Evolutionary conservation across 257 asterid genomes (phyloP).

Genomic region (Verbena officinalis): DNA sequence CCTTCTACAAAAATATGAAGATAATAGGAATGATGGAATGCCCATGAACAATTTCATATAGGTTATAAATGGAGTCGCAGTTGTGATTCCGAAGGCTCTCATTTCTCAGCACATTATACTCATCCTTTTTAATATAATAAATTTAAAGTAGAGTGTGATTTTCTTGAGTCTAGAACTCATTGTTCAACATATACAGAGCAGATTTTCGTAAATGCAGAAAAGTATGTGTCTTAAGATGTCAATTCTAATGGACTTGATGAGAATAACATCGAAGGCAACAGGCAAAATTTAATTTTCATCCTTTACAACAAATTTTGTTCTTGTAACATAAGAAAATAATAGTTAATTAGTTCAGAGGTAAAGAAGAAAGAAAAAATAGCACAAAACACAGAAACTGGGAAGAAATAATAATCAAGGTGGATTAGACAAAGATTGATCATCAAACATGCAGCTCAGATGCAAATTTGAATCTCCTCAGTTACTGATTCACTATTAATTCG

Average conservation of each 20-base stretch:
- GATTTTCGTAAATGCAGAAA: too few species aligned
- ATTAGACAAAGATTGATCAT: conserved; percentile 15
- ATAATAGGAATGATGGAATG: too few species aligned
- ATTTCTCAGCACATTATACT: background rate
- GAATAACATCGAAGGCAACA: too few species aligned
- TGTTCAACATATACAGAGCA: too few species aligned
- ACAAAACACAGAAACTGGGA: background rate
- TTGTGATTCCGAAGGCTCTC: background rate
- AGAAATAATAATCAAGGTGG: background rate
- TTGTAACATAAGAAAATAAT: background rate
- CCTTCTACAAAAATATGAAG: conserved; percentile 14
- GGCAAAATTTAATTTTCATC: too few species aligned
- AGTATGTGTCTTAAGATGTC: too few species aligned
- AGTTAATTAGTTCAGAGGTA: background rate
- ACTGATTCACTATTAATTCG: conserved; percentile 11
- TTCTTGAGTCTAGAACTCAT: too few species aligned
- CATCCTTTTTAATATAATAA: background rate
- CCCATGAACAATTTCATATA: background rate
- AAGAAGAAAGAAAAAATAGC: background rate
- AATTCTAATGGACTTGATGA: too few species aligned
- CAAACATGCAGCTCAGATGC: conserved; percentile 23
- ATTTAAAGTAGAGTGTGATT: background rate
- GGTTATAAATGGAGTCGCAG: background rate
- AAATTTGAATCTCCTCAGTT: conserved; percentile 17
- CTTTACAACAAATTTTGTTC: background rate